phyloP scores from a whole-genome alignment of 2,329 filamentous ascomycete genomes.

The Venturia pyrina region DNA sequence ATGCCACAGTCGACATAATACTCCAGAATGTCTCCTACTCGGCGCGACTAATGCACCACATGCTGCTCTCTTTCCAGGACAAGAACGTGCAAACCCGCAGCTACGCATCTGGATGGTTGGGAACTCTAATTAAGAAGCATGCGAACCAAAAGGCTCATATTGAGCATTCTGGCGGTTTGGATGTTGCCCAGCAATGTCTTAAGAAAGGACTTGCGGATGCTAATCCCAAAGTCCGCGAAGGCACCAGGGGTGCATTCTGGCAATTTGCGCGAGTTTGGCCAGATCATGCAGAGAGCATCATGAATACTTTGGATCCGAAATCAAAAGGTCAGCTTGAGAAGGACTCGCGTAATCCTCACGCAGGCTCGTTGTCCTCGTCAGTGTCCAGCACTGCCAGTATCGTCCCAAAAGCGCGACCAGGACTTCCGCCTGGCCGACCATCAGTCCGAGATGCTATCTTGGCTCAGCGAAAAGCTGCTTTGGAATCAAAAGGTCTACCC shows the following conservation, averaged over 20 bases:
- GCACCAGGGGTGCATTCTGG: constrained; percentile 82
- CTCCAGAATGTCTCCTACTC: constrained; percentile 73
- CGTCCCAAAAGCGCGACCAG: constrained; percentile 30
- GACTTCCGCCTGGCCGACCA: constrained; percentile 32
- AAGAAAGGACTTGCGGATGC: constrained; percentile 82
- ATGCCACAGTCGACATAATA: constrained; percentile 69
- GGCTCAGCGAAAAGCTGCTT: constrained; percentile 59
- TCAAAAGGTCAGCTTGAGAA: constrained; percentile 73
- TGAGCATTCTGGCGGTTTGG: constrained; percentile 75
- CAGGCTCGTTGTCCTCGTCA: constrained; percentile 33
- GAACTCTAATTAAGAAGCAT: constrained; percentile 70
- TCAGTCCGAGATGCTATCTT: constrained; percentile 75
- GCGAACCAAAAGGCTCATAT: constrained; percentile 68
- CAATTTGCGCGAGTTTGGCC: constrained; percentile 69
- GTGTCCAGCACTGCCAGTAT: constrained; percentile 36
- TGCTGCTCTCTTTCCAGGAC: constrained; percentile 74
- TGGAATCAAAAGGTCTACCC: constrained; percentile 33
- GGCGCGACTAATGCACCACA: constrained; percentile 71
- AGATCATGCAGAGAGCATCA: constrained; percentile 57
- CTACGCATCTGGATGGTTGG: constrained; percentile 74
- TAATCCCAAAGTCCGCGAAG: constrained; percentile 82
- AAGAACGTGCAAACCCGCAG: constrained; percentile 84
- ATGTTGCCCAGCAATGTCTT: constrained; percentile 77
- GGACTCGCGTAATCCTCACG: constrained; percentile 70
- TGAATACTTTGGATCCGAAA: constrained; percentile 66